phyloP scores from a whole-genome alignment of 2,329 filamentous ascomycete species.

The Keithomyces neogunnii region DNA sequence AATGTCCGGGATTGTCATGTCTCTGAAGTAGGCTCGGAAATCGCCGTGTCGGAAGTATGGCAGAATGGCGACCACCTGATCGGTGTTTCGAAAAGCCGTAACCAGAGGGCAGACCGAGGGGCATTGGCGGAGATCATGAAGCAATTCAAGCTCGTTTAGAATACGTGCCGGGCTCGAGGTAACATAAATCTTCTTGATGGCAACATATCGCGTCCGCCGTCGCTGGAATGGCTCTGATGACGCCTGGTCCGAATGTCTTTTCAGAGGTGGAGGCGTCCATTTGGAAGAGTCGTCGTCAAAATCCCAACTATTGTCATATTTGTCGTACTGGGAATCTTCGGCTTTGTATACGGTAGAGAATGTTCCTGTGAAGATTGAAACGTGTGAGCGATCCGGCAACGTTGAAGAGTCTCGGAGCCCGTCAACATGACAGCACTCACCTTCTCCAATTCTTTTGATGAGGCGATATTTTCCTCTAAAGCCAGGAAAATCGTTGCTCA shows the following conservation, averaged over 20 bases:
- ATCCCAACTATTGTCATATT: conserved; percentile 84
- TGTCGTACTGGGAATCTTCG: conserved; percentile 79
- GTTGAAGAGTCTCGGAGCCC: neutral
- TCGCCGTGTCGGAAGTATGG: conserved; percentile 95
- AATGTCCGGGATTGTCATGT: conserved; percentile 81
- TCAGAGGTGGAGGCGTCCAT: conserved; percentile 62
- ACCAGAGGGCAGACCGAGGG: conserved; percentile 88
- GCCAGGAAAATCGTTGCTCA: conserved; percentile 73
- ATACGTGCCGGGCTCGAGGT: conserved; percentile 91
- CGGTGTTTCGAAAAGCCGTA: conserved; percentile 88
- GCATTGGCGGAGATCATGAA: conserved; percentile 78
- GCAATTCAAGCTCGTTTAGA: conserved; percentile 88
- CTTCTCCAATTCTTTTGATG: conserved; percentile 96
- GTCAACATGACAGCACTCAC: conserved; percentile 33
- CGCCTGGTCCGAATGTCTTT: conserved; percentile 31
- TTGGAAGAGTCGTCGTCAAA: conserved; percentile 56
- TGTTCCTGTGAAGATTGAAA: conserved; percentile 55
- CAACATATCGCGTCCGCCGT: conserved; percentile 63
- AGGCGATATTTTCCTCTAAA: conserved; percentile 79
- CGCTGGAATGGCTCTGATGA: conserved; percentile 20
- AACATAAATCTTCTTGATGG: conserved; percentile 99
- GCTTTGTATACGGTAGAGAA: conserved; percentile 99
- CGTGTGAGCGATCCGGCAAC: neutral
- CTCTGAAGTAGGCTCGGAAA: conserved; percentile 88
- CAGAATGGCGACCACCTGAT: conserved; percentile 90